Evolutionary conservation across 371 early-diverging fungal genomes (phyloP), one percentile per base, ranked within the genome.

Genomic region (Apophysomyces elegans): DNA sequence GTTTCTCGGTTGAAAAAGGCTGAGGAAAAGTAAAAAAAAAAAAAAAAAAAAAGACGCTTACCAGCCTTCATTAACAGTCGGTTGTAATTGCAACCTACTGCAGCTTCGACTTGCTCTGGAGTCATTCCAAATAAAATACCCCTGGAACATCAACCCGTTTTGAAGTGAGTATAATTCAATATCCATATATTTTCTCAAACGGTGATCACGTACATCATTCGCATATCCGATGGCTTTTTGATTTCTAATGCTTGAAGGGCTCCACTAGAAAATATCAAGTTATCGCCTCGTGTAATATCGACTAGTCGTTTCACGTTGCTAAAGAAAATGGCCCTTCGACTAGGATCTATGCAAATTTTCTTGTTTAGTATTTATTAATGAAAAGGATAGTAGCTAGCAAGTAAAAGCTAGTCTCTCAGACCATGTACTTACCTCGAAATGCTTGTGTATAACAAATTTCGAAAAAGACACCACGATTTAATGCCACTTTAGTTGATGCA

Each of bases 231-330:
- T 4, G 95, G 91, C 56, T 93, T 85, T 44, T 94, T 85, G 43
- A 95, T 71, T 35, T 95, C 95, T 65, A 96, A 80, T 14, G 91
- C 92, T 60, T 76, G 76, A 65, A 79, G 70, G 1, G 96, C 95
- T 60, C 86, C 96, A 64, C 94, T 91, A 5, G 92, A 82, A 61
- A 96, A 74, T n/a, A 98, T 85, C n/a, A 97, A 65, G 66, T 95
- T 89, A 50, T 88, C 85, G n/a, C 97, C 97, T 46, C 91, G 83
- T 1, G 96, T 93, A 0, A 88, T 90, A 37, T 95, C 86, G 47
- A 97, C 83, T 59, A 97, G 71, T 45, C 84, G 70, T 38, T 84
- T 84, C 0, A 95, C 91, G 57, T 95, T 95, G 41, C 85, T 79
- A 35, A 95, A 91, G 37, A 93, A 79, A 12, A 67, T 12, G 36